phyloP scores from a whole-genome alignment of 2,329 filamentous ascomycete genomes.

The Sporothrix brunneoviolacea region DNA sequence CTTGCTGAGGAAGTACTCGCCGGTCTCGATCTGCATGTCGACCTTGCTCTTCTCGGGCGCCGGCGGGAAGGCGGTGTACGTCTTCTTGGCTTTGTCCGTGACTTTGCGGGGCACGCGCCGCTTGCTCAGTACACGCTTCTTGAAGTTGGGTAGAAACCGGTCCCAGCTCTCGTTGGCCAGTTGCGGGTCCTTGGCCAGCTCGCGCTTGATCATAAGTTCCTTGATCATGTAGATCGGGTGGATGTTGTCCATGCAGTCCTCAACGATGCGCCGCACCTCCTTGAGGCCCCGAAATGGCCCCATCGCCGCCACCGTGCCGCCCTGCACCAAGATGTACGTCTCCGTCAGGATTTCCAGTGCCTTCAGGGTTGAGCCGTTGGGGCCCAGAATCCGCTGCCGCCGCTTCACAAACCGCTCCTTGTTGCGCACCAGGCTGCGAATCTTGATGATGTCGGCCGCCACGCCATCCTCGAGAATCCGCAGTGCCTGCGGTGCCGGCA shows the following conservation, averaged over 20 bases:
- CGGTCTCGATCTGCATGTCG: slow-evolving; percentile 93
- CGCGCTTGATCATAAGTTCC: slow-evolving; percentile 78
- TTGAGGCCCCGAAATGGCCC: slow-evolving; percentile 89
- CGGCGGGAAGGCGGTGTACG: slow-evolving; percentile 95
- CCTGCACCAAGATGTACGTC: slow-evolving; percentile 92
- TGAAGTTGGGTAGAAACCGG: slow-evolving; percentile 93
- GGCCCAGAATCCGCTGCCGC: slow-evolving; percentile 84
- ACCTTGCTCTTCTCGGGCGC: slow-evolving; percentile 98
- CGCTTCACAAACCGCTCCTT: slow-evolving; percentile 96
- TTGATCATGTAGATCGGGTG: slow-evolving; percentile 80
- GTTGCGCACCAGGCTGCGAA: slow-evolving; percentile 80
- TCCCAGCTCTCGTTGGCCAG: slow-evolving; percentile 89
- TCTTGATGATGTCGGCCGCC: slow-evolving; percentile 94
- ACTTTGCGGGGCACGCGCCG: slow-evolving; percentile 76
- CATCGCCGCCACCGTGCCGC: slow-evolving; percentile 88
- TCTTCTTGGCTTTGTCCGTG: slow-evolving; percentile 88
- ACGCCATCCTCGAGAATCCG: slow-evolving; percentile 78
- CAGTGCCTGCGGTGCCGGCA: slow-evolving; percentile 86
- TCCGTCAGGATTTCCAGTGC: slow-evolving; percentile 86
- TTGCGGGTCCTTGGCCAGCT: slow-evolving; percentile 72
- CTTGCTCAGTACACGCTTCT: slow-evolving; percentile 84
- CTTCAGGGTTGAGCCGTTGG: slow-evolving; percentile 86
- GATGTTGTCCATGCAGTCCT: slow-evolving; percentile 95
- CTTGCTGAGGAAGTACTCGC: slow-evolving; percentile 94
- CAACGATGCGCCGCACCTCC: slow-evolving; percentile 79